Evolutionary conservation across 2,329 filamentous ascomycete species (phyloP).

Genomic region (Ophiostoma sp.): DNA sequence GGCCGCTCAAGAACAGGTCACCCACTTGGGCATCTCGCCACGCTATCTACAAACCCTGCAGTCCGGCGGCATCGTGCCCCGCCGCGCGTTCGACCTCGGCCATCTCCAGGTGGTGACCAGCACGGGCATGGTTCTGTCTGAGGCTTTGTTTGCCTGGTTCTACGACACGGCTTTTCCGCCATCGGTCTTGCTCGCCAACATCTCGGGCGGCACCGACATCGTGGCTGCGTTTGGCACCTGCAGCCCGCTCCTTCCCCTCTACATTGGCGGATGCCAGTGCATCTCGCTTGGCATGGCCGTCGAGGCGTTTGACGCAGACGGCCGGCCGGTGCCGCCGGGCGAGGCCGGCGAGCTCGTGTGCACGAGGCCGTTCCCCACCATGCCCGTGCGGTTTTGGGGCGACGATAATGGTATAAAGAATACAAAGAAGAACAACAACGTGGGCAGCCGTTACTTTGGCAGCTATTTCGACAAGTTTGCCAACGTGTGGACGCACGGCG

Average conservation of each 20-base stretch:
- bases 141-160: neutral
- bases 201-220: conserved; percentile 11
- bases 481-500: neutral
- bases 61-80: neutral
- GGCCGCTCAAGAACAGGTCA: neutral
- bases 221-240: conserved; percentile 6
- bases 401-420: neutral
- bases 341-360: conserved; percentile 8
- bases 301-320: neutral
- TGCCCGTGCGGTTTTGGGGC: conserved; percentile 9
- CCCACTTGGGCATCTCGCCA: conserved; percentile 2
- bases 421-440: neutral
- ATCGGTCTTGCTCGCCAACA: neutral
- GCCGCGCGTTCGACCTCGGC: neutral
- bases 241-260: neutral
- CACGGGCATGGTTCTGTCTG: neutral
- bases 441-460: neutral
- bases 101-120: neutral
- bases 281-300: conserved; percentile 13
- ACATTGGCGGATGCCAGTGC: conserved; percentile 8
- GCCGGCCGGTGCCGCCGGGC: neutral
- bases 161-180: neutral
- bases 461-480: neutral
- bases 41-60: neutral
- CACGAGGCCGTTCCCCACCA: conserved; percentile 1